Percentiles rank a stretch among this genome's conserved stretches.
Conservation (phyloP, 1,284 basidiomycete species). For the Filobasidium uniguttulatum region DNA sequence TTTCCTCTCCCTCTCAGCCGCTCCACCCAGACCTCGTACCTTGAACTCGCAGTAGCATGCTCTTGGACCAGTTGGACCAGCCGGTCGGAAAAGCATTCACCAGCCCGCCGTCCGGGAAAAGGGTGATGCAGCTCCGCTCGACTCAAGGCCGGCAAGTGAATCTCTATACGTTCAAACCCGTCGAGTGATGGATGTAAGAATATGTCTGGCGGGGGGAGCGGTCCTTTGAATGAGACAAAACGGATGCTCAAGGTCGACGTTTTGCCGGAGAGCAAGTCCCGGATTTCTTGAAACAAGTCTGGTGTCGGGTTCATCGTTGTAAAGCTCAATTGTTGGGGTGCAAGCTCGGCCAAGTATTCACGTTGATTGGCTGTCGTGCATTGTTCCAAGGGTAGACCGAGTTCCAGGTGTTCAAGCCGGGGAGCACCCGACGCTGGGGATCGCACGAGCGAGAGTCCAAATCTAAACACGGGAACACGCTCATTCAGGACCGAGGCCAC, state of each 20-base stretch:
- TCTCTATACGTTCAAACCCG: constrained; percentile 15
- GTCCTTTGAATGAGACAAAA: constrained; percentile 7
- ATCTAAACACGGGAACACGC: constrained; percentile 18
- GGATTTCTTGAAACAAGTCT: constrained; percentile 18
- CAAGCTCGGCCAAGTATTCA: constrained; percentile 17
- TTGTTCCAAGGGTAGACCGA: constrained; percentile 22
- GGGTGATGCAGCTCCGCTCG: not conserved
- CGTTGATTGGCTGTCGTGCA: constrained; percentile 20
- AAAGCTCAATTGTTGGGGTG: constrained; percentile 14
- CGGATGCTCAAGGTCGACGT: constrained; percentile 17
- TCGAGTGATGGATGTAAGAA: constrained; percentile 17
- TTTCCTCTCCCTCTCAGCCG: too few species aligned
- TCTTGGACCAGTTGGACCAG: constrained; percentile 14
- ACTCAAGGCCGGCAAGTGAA: constrained; percentile 16
- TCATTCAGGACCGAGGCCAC: constrained; percentile 15
- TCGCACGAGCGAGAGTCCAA: constrained; percentile 23
- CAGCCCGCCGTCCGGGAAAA: not conserved
- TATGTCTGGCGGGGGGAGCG: constrained; percentile 6
- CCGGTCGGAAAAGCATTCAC: constrained; percentile 13
- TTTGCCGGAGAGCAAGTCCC: constrained; percentile 12
- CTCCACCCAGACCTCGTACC: constrained; percentile 18
- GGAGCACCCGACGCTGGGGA: not conserved
- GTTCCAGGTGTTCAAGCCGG: constrained; percentile 14
- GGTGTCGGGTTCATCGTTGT: constrained; percentile 10
- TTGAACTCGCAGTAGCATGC: constrained; percentile 5